phyloP scores from a whole-genome alignment of 345 rosid species.

The Cochlearia excelsa region DNA sequence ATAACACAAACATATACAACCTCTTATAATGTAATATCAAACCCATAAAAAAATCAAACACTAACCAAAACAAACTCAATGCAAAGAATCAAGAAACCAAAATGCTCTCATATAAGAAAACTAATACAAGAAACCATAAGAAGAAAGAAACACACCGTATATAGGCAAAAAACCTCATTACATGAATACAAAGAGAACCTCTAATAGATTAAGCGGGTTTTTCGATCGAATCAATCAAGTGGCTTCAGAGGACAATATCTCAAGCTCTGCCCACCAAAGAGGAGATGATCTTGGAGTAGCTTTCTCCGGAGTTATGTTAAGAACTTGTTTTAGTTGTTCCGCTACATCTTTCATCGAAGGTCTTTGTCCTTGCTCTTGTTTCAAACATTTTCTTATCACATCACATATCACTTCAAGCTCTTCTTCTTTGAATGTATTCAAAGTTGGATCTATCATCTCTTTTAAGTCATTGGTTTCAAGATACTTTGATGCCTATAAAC shows the following conservation, averaged over 20 bases:
- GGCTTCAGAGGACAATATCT: conserved; percentile 84
- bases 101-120: conserved; percentile 27
- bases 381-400: conserved; percentile 60
- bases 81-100: conserved; percentile 24
- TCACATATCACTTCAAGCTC: conserved; percentile 74
- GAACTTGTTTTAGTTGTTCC: conserved; percentile 50
- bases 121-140: conserved; percentile 15
- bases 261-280: conserved; percentile 98
- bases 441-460: conserved; percentile 61
- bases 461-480: conserved; percentile 43
- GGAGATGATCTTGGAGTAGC: conserved; percentile 94
- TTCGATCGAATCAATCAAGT: conserved; percentile 38
- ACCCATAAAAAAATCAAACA: conserved; percentile 19
- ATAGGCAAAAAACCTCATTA: conserved; percentile 3
- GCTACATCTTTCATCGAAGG: conserved; percentile 63
- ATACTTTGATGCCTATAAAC: conserved; percentile 63
- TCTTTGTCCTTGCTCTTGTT: conserved; percentile 49
- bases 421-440: conserved; percentile 62
- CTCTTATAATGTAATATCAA: conserved; percentile 29
- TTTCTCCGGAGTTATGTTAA: conserved; percentile 71
- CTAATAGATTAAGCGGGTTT: neutral
- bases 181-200: conserved; percentile 2
- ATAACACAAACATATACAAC: conserved; percentile 24
- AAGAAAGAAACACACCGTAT: conserved; percentile 13
- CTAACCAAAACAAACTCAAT: conserved; percentile 28